A percentile compares a stretch with the other conserved stretches of the same genome.
phyloP scores from a whole-genome alignment of 2,329 filamentous ascomycete species.

The Botryotinia globosa region DNA sequence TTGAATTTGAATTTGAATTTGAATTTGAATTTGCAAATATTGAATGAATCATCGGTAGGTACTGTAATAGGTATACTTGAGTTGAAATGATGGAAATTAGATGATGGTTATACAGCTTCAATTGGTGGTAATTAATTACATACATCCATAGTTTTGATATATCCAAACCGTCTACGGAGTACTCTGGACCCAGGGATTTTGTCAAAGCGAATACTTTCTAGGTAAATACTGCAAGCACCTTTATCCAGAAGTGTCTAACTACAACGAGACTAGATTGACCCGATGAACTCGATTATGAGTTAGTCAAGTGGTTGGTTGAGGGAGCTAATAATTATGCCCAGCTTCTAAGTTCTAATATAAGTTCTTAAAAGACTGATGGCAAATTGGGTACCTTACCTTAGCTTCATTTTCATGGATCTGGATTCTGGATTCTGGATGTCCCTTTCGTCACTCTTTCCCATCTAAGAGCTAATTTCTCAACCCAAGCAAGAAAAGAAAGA shows the following conservation, averaged over 20 bases:
- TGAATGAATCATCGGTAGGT: neutral
- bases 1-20: neutral
- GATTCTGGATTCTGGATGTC: neutral
- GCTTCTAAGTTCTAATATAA: too few relatives aligned
- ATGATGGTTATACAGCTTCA: neutral
- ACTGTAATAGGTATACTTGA: too few relatives aligned
- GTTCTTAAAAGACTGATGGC: neutral
- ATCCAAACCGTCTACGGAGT: neutral
- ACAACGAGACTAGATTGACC: neutral
- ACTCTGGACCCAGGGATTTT: neutral
- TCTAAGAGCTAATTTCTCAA: neutral
- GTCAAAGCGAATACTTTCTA: neutral
- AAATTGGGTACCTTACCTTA: slow-evolving; percentile 12
- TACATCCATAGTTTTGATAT: too few relatives aligned
- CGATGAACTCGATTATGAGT: neutral
- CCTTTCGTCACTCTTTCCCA: slow-evolving; percentile 1
- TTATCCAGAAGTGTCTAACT: neutral
- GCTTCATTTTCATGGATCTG: slow-evolving; percentile 5
- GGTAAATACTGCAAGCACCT: neutral
- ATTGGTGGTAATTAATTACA: too few relatives aligned
- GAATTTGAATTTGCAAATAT: neutral
- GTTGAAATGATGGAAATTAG: neutral
- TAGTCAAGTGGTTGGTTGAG: neutral
- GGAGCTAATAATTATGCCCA: neutral
- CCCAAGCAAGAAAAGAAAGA: neutral